Percentiles rank a stretch among this genome's conserved stretches.
Evolutionary conservation across 257 asterid species (phyloP).

Genomic region (Solanum tarijense): DNA sequence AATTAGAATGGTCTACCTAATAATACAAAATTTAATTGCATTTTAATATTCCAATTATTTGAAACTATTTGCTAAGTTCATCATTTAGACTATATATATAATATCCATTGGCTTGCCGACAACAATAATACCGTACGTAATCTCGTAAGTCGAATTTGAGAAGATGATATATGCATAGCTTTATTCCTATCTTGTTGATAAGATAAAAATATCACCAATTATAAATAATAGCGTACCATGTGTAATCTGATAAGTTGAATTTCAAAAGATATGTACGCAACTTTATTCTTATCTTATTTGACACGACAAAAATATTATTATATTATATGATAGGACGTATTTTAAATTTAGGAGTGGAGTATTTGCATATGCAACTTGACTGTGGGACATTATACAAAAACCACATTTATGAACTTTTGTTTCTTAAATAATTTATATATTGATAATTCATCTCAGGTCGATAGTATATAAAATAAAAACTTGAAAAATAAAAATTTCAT

Average conservation of each 20-base stretch:
- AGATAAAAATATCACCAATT: background rate
- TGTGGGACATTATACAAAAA: background rate
- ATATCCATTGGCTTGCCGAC: background rate
- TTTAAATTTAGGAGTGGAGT: background rate
- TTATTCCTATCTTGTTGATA: background rate
- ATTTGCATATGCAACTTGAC: background rate
- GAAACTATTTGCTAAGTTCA: background rate
- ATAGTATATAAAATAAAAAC: background rate
- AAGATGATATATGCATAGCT: background rate
- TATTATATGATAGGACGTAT: background rate
- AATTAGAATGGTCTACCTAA: background rate
- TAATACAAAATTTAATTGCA: background rate
- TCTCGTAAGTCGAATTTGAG: background rate
- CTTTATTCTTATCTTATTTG: too few species aligned
- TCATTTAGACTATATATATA: background rate
- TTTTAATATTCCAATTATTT: background rate
- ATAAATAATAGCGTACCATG: background rate
- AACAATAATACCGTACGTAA: background rate
- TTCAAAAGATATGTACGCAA: accelerated
- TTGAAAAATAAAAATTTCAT: too few species aligned
- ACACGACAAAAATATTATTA: too few species aligned
- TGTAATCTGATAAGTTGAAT: background rate
- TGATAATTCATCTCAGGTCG: background rate
- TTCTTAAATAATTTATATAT: background rate
- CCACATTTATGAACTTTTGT: background rate